Percentiles rank a stretch among this genome's conserved stretches.
Evolutionary conservation across 2,329 filamentous ascomycete species (phyloP).

Genomic region (Dothidotthia symphoricarpi): DNA sequence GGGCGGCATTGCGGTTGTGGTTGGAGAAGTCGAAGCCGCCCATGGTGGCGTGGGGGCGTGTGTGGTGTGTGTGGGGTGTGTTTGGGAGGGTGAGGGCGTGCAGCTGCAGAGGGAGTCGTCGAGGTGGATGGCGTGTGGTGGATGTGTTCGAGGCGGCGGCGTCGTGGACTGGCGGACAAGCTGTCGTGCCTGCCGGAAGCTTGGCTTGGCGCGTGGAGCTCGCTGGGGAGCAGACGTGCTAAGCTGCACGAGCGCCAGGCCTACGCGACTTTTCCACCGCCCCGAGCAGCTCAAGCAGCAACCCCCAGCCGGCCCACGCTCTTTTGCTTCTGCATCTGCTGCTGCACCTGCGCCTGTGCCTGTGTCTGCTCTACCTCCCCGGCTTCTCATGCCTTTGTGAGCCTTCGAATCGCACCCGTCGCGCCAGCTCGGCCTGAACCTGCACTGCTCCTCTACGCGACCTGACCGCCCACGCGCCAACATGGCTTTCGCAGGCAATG

Average conservation of each 20-base stretch:
- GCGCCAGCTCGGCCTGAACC: constrained; percentile 27
- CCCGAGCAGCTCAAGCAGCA: too few species aligned
- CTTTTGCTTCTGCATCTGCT: too few species aligned
- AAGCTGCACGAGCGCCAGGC: too few species aligned
- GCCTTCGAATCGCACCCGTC: constrained; percentile 22
- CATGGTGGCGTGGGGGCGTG: constrained; percentile 59
- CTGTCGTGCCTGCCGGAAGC: constrained; percentile 19
- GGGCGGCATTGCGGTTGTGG: constrained; percentile 97
- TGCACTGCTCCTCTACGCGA: too few species aligned
- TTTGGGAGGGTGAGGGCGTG: background rate
- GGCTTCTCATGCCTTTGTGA: constrained; percentile 28
- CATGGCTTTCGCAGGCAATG: constrained; percentile 62
- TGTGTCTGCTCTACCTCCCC: constrained; percentile 20
- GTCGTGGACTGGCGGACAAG: background rate
- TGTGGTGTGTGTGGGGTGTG: background rate
- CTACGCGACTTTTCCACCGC: too few species aligned
- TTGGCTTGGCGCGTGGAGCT: constrained; percentile 14
- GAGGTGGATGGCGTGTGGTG: too few species aligned
- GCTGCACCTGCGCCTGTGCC: too few species aligned
- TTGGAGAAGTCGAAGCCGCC: constrained; percentile 83
- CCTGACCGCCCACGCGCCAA: constrained; percentile 28
- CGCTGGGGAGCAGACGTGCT: too few species aligned
- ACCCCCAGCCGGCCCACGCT: constrained; percentile 9
- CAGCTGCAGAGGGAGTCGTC: background rate
- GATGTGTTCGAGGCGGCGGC: too few species aligned